Percentiles rank a stretch among this genome's conserved stretches.
These are phyloP conservation scores for Pleurotus tuber-regium DNA, from an alignment of 768 basidiomycete genomes.

Conservation along the genomic window DNA sequence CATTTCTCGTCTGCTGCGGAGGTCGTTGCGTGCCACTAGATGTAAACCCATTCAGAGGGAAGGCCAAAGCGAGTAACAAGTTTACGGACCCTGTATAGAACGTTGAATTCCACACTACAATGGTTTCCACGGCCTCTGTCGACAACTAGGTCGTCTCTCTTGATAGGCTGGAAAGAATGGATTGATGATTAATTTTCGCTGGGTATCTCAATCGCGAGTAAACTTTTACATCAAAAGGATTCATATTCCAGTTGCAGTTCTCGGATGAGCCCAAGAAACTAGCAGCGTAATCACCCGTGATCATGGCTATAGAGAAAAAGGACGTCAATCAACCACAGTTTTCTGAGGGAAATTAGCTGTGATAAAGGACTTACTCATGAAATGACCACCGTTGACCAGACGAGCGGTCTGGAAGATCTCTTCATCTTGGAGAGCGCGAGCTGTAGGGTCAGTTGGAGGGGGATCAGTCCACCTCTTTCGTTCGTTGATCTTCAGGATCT, in stretches of 20 bases:
- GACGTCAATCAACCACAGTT: no score
- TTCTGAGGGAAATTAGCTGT: no score
- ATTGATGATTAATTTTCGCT: background rate
- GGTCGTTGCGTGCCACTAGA: conserved; percentile 56
- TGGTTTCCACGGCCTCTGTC: conserved; percentile 62
- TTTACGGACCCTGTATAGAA: conserved; percentile 40
- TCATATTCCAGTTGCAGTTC: conserved; percentile 52
- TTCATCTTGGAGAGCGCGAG: conserved; percentile 40
- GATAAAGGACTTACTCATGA: conserved; percentile 36
- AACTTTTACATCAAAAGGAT: conserved; percentile 43
- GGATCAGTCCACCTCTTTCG: conserved; percentile 42
- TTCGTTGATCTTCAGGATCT: conserved; percentile 56
- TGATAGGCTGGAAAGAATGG: conserved; percentile 28
- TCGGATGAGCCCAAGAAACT: conserved; percentile 55
- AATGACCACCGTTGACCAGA: conserved; percentile 57
- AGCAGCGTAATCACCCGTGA: conserved; percentile 59
- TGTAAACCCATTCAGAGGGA: background rate
- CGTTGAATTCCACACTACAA: conserved; percentile 66
- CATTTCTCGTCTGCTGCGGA: conserved; percentile 48
- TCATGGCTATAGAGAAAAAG: conserved; percentile 21
- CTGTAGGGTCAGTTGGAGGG: conserved; percentile 26
- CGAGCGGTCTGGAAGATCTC: conserved; percentile 57
- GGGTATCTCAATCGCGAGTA: background rate
- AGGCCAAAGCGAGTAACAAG: background rate
- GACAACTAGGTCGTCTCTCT: conserved; percentile 30